Conservation (phyloP, 2,329 filamentous ascomycete genomes). For the Monosporascus sp. region DNA sequence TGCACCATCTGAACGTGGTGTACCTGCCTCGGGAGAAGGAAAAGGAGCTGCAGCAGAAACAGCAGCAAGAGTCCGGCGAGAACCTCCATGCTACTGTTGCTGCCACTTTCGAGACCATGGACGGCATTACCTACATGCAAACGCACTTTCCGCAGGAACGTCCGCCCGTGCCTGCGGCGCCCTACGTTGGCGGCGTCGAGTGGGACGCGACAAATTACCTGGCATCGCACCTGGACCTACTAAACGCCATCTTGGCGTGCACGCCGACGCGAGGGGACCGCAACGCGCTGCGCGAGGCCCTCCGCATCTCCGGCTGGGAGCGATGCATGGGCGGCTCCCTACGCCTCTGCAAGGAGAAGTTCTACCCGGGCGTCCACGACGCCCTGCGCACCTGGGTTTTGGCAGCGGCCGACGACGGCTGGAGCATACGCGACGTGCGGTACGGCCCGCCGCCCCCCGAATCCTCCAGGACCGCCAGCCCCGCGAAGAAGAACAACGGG, state of each 20-base stretch:
- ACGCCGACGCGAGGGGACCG: constrained; percentile 64
- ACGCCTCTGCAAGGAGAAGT: constrained; percentile 94
- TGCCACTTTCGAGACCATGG: constrained; percentile 29
- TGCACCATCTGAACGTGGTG: constrained; percentile 88
- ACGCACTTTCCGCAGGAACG: constrained; percentile 78
- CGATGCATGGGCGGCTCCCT: constrained; percentile 80
- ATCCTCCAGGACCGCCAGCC: constrained; percentile 29
- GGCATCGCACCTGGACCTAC: constrained; percentile 82
- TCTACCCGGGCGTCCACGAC: constrained; percentile 88
- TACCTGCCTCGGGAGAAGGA: constrained; percentile 50
- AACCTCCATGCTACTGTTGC: not conserved
- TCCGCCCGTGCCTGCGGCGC: constrained; percentile 86
- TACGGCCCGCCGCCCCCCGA: constrained; percentile 52
- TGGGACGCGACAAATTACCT: constrained; percentile 99
- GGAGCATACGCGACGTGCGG: constrained; percentile 76
- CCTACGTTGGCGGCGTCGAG: constrained; percentile 94
- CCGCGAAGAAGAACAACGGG: constrained; percentile 39
- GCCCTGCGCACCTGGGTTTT: constrained; percentile 85
- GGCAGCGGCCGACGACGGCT: constrained; percentile 80
- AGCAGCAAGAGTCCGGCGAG: not conserved
- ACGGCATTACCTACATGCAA: constrained; percentile 56
- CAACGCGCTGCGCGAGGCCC: constrained; percentile 70
- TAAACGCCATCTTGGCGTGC: constrained; percentile 85
- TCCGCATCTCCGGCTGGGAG: constrained; percentile 84
- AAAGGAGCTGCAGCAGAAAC: constrained; percentile 12